These are phyloP conservation scores for Ceraceosorus bombacis DNA, from an alignment of 1,284 basidiomycete species.

Conservation along the genomic window DNA sequence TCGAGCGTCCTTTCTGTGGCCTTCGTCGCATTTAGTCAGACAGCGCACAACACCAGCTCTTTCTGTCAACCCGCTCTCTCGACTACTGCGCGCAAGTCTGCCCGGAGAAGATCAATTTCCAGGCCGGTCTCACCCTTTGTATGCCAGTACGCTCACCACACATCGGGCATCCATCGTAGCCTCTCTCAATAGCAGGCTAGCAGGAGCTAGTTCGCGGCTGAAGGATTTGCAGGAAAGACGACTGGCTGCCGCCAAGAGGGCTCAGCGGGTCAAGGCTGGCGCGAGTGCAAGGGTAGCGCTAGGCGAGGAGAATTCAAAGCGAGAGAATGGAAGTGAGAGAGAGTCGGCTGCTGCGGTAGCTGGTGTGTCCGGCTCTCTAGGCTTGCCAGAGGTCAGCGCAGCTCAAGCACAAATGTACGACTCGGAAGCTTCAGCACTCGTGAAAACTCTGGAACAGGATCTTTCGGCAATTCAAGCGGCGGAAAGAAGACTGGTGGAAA, in stretches of 20 bases:
- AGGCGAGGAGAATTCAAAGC: slow-evolving; percentile 1
- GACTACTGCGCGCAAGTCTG: slow-evolving; percentile 54
- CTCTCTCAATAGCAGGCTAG: slow-evolving; percentile 70
- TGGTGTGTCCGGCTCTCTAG: neutral
- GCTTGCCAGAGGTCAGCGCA: slow-evolving; percentile 38
- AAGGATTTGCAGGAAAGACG: slow-evolving; percentile 70
- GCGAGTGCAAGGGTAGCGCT: neutral
- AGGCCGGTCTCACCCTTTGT: slow-evolving; percentile 7
- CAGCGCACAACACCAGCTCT: slow-evolving; percentile 20
- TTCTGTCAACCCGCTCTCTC: slow-evolving; percentile 15
- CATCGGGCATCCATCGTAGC: slow-evolving; percentile 77
- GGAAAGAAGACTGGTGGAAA: slow-evolving; percentile 77
- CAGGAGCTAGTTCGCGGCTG: slow-evolving; percentile 67
- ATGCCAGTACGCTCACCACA: slow-evolving; percentile 65
- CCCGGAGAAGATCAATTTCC: slow-evolving; percentile 1
- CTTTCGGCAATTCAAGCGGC: slow-evolving; percentile 78
- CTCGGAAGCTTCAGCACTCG: slow-evolving; percentile 72
- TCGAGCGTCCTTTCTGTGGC: slow-evolving; percentile 1
- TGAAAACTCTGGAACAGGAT: slow-evolving; percentile 71
- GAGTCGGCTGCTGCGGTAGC: neutral
- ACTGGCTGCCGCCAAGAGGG: slow-evolving; percentile 21
- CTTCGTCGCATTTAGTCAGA: slow-evolving; percentile 7
- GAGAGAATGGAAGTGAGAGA: neutral
- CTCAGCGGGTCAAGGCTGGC: neutral
- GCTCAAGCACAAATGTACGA: slow-evolving; percentile 87